Evolutionary conservation across 164 flowering plant genomes (phyloP).

Genomic region (Cinnamomum chago): DNA sequence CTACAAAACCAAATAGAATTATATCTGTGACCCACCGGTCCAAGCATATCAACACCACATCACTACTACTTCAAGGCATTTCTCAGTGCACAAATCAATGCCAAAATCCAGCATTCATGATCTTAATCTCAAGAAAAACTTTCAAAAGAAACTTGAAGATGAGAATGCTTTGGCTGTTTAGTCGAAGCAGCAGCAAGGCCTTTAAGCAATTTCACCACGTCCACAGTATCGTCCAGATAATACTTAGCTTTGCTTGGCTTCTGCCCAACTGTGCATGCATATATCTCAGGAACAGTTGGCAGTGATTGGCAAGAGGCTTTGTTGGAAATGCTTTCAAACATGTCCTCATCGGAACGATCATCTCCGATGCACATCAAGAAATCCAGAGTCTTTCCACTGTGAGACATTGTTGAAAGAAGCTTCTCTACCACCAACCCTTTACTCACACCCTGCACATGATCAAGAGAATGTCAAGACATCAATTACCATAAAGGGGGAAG

Average conservation of each 20-base stretch:
- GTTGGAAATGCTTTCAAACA: slow-evolving; percentile 18
- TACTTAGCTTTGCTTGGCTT: slow-evolving; percentile 19
- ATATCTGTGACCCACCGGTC: not conserved
- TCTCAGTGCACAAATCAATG: not conserved
- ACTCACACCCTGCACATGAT: slow-evolving; percentile 3
- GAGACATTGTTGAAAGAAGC: slow-evolving; percentile 2
- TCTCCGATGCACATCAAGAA: slow-evolving; percentile 18
- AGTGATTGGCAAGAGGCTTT: not conserved
- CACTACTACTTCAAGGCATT: not conserved
- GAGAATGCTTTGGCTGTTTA: not conserved
- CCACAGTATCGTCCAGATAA: slow-evolving; percentile 13
- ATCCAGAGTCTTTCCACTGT: slow-evolving; percentile 4
- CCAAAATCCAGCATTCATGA: not conserved
- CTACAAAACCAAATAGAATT: not conserved
- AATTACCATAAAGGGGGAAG: not conserved
- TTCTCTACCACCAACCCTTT: slow-evolving; percentile 6
- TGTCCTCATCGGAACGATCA: slow-evolving; percentile 18
- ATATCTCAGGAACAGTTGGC: slow-evolving; percentile 4
- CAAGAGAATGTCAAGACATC: not conserved
- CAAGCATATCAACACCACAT: not conserved
- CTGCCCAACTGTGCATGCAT: slow-evolving; percentile 13
- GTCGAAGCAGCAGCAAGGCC: slow-evolving; percentile 7
- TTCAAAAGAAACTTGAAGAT: slow-evolving; percentile 7
- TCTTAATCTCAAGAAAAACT: slow-evolving; percentile 1
- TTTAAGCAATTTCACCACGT: slow-evolving; percentile 10